Base-by-base conservation (phyloP, 73 alveolate species). In the Blepharisma stoltei region DNA sequence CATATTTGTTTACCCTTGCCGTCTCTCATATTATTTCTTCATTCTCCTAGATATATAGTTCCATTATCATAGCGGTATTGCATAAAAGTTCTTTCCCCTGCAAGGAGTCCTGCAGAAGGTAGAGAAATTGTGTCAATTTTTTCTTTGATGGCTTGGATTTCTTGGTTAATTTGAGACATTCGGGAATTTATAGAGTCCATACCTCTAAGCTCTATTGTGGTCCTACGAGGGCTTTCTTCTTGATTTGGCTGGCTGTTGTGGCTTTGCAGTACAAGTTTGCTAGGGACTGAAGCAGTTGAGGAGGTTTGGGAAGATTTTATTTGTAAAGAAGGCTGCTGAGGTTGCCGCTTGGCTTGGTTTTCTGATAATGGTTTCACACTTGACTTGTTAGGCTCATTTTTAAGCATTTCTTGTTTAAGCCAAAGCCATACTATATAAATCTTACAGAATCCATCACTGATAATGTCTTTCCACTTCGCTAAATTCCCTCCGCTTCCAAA, bases 341-440 rank as follows among this genome's bases (percentile, higher is more conserved):
- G 0, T 32, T 32, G 41, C 0, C 41, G 41, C 3, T 32, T 32
- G 41, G 41, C 41, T 32, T 32, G 41, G 41, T 32, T 32, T 32
- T 32, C 41, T 1, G 41, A 32, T 32, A 32, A 3, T 32, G 41
- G 41, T 32, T 32, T 32, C 0, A 32, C 41, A 67, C 77, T 43
- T 77, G 78, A 6, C 76, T 60, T 21, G 48, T 14, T 54, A 71
- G 81, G 50, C 45, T 82, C 14, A 82, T 81, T 27, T 46, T 45
- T 23, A 81, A 82, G 73, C 67, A 11, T 96, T 97, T 90, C 23
- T 45, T 73, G 68, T 93, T 96, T 38, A 37, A 54, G 7, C 98
- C 98, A 81, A 68, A 69, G 8, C 91, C 89, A 76, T 90, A 93
- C 80, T 88, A 86, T 6, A 78, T 54, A 81, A 90, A 95, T 14